A percentile compares a stretch with the other conserved stretches of the same genome.
Evolutionary conservation across 495 filamentous ascomycete species (phyloP).

Genomic region (Xylaria cubensis): DNA sequence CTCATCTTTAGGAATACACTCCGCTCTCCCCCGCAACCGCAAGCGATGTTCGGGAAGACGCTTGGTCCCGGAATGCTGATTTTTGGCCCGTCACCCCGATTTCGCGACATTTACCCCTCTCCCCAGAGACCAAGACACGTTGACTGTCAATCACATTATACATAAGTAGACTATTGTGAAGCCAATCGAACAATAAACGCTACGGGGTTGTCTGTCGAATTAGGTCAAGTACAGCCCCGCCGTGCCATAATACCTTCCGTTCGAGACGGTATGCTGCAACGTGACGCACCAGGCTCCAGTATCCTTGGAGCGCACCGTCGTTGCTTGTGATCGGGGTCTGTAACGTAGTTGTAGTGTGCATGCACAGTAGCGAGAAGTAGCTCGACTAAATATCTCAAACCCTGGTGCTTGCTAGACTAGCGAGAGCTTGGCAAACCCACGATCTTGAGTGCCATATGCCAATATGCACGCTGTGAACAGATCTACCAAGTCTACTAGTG

Average conservation of each 20-base stretch:
- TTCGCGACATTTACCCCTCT: background rate
- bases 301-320: slow-evolving; percentile 7
- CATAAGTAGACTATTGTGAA: background rate
- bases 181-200: background rate
- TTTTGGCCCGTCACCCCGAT: background rate
- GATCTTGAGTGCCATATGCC: slow-evolving; percentile 22
- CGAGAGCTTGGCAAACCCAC: slow-evolving; percentile 20
- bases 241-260: background rate
- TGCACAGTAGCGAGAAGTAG: background rate
- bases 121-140: background rate
- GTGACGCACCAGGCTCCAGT: slow-evolving; percentile 16
- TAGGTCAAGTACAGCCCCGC: background rate
- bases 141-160: background rate
- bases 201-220: background rate
- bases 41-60: slow-evolving; percentile 3
- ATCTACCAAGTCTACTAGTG: slow-evolving; percentile 13
- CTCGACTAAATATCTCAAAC: slow-evolving; percentile 10
- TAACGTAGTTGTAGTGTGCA: slow-evolving; percentile 7
- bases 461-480: slow-evolving; percentile 18
- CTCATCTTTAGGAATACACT: background rate
- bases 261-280: slow-evolving; percentile 18
- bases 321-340: slow-evolving; percentile 10
- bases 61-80: background rate
- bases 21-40: slow-evolving; percentile 3
- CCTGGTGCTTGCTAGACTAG: slow-evolving; percentile 19